These are phyloP conservation scores for Geotrichum aggregatum DNA, from an alignment of 1,139 yeast species.

Conservation along the genomic window DNA sequence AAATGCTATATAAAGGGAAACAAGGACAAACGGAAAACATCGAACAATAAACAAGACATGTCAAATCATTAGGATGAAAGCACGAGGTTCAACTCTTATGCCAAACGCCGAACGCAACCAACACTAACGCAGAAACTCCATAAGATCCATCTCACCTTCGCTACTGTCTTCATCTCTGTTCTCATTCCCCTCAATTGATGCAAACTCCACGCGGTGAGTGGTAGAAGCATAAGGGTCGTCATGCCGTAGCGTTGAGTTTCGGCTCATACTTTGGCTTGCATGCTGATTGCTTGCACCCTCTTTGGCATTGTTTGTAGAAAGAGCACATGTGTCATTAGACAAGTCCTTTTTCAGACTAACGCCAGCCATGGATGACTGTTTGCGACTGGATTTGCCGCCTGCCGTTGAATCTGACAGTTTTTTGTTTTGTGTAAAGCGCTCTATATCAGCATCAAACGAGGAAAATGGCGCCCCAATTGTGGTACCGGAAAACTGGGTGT, in stretches of 20 bases:
- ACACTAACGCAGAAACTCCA: conserved; percentile 24
- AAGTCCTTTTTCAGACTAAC: neutral
- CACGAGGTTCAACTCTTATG: too few species aligned
- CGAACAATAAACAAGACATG: too few species aligned
- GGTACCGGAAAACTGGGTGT: too few species aligned
- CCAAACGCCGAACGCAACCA: too few species aligned
- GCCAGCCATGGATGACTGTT: neutral
- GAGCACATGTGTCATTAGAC: neutral
- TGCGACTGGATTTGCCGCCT: neutral
- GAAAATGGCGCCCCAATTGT: neutral
- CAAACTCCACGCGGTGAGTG: conserved; percentile 15
- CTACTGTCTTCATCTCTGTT: conserved; percentile 15
- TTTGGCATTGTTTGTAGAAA: neutral
- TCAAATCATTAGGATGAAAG: too few species aligned
- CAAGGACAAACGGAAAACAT: too few species aligned
- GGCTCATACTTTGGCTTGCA: neutral
- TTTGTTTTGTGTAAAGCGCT: conserved; percentile 13
- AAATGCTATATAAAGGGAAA: too few species aligned
- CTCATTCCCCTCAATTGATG: neutral
- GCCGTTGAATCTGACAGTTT: conserved; percentile 2
- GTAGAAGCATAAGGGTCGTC: conserved; percentile 16
- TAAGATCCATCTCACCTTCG: conserved; percentile 25
- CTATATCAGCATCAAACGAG: conserved; percentile 1
- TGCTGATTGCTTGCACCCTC: neutral
- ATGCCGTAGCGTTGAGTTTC: neutral